Conservation (phyloP, 2,329 filamentous ascomycete genomes). For the Paecilomyces variotii region DNA sequence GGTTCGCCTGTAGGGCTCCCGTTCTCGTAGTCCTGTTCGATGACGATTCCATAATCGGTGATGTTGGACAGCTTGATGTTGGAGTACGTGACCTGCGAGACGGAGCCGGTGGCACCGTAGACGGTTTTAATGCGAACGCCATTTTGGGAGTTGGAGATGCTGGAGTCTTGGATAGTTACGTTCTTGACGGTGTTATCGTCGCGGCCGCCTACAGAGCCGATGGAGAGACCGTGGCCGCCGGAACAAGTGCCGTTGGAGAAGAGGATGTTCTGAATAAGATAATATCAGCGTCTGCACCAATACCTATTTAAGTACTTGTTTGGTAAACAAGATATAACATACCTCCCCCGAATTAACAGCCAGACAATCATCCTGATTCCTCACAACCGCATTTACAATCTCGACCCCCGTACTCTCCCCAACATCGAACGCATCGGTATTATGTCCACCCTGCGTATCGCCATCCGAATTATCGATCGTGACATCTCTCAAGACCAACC, state of each 20-base stretch:
- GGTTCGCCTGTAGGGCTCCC: conserved; percentile 34
- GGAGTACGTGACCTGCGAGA: conserved; percentile 46
- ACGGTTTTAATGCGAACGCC: conserved; percentile 53
- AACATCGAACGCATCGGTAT: conserved; percentile 55
- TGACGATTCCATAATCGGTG: conserved; percentile 47
- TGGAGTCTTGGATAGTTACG: conserved; percentile 44
- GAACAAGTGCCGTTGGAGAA: conserved; percentile 40
- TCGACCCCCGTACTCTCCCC: conserved; percentile 42
- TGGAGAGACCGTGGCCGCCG: conserved; percentile 26
- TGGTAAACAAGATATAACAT: not conserved
- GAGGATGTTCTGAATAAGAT: conserved; percentile 30
- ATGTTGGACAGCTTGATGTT: conserved; percentile 46
- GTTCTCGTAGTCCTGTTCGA: conserved; percentile 52
- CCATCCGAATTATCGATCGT: conserved; percentile 53
- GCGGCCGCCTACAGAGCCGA: conserved; percentile 38
- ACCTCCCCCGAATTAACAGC: conserved; percentile 47
- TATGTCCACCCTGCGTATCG: conserved; percentile 39
- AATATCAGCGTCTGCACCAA: not conserved
- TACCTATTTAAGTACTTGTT: not conserved
- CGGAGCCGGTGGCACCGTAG: conserved; percentile 43
- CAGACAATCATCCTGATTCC: conserved; percentile 57
- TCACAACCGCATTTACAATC: conserved; percentile 46
- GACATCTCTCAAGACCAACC: conserved; percentile 44
- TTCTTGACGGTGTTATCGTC: conserved; percentile 46
- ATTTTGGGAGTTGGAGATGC: conserved; percentile 36